Base-by-base conservation (phyloP, 2,329 filamentous ascomycete genomes). In the Aureobasidium pullulans region DNA sequence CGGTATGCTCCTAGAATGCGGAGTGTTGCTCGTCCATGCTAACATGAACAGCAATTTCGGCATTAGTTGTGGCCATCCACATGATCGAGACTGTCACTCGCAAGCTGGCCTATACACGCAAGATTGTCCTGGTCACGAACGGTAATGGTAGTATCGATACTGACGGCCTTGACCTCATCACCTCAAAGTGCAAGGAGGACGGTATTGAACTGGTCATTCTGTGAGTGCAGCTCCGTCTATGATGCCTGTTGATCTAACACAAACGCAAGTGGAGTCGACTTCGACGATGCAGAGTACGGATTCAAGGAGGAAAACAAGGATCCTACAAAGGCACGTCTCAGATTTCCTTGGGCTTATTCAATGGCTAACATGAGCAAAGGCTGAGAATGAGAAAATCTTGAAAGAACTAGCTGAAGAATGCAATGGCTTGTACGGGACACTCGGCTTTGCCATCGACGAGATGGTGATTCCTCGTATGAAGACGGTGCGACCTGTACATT, bases 301-400 rank as follows among this genome's bases (percentile, higher is more conserved):
- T 89, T 90, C 70, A 96, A 96, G 71, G 93, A 97, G 74, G 91
- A 96, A 71, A 83, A 88, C 64, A 99, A 99, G 70, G 76, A 86
- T 16, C 64, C 71, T 0, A 70, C 73, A 54, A 97, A 97, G 79
- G 85, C 87, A 68, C 42, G 57, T 28, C 4, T 8, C 15, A 28
- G 2, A 8, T 54, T 5, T 3, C 15, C 2, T 23, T 10, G 7
- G 9, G 19, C 1, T 3, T 16, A 6, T 13, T 16, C 7, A 15
- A 11, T 10, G 13, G 15, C 39, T 61, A 8, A 59, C 13, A 34
- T 15, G 19, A 4, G 10, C 13, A 23, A 64, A 88, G 84, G 76
- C 74, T n/a, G 74, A 80, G 48, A 96, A 96, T 66, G 94, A 99
- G 70, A 70, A 72, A 1, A 75, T 85, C 0, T 76, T 97, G 16